phyloP scores from a whole-genome alignment of 257 asterid species.

The Echium plantagineum region DNA sequence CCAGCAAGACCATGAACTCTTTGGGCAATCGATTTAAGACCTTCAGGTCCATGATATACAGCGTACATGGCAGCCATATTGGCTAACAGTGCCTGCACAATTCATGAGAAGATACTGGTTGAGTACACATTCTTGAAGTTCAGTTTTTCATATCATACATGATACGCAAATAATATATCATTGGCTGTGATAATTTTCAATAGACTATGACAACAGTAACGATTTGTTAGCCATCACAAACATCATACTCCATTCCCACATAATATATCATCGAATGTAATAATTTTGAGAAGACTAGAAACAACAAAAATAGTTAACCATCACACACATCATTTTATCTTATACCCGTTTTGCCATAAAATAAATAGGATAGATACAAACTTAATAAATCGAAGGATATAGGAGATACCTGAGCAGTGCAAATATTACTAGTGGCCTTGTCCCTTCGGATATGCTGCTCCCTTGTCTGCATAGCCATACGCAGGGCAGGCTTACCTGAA shows the following conservation, averaged over 20 bases:
- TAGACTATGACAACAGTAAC: background rate
- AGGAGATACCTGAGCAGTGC: conserved; percentile 84
- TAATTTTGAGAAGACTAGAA: background rate
- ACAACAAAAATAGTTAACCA: background rate
- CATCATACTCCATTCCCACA: background rate
- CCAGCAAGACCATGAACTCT: conserved; percentile 97
- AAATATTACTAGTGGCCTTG: conserved; percentile 97
- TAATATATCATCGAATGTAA: background rate
- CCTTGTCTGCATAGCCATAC: conserved; percentile 99
- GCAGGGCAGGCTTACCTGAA: conserved; percentile 82
- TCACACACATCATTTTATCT: background rate
- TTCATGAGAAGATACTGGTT: background rate
- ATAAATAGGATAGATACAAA: background rate
- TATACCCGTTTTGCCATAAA: background rate
- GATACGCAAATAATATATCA: too few species aligned
- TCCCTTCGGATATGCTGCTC: conserved; percentile 98
- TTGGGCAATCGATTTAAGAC: conserved; percentile 83
- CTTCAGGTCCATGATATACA: conserved; percentile 97
- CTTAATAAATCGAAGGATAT: background rate
- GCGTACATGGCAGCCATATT: conserved; percentile 99
- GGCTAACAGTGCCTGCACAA: conserved; percentile 82
- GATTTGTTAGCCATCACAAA: background rate
- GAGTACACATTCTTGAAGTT: background rate
- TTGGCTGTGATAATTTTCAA: too few species aligned
- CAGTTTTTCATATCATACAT: too few species aligned